Conservation (phyloP, 805 yeast genomes). For the Myxozyma geophila region DNA sequence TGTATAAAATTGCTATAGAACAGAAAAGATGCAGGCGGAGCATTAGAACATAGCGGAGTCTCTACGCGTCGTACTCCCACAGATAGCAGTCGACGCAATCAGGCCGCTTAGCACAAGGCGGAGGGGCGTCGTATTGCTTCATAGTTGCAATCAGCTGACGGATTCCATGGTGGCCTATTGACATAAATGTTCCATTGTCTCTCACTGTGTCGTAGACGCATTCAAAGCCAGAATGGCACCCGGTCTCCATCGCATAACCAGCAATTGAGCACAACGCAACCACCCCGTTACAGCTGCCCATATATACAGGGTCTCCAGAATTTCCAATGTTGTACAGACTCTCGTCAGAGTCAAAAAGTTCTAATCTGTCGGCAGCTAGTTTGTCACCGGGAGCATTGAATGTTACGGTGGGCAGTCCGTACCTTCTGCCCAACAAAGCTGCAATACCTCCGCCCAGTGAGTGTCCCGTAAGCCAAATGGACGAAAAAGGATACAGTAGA, state of each 20-base stretch:
- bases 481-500: constrained; percentile 64
- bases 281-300: constrained; percentile 97
- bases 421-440: constrained; percentile 81
- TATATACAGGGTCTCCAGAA: constrained; percentile 93
- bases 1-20: not conserved
- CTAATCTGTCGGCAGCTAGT: constrained; percentile 80
- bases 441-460: constrained; percentile 91
- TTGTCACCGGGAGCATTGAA: constrained; percentile 94
- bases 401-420: constrained; percentile 85
- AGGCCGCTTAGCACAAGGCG: constrained; percentile 54
- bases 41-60: not conserved
- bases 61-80: constrained; percentile 29
- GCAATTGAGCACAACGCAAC: constrained; percentile 85
- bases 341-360: constrained; percentile 83
- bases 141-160: constrained; percentile 85
- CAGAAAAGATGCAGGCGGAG: not conserved
- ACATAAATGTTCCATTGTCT: constrained; percentile 91
- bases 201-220: constrained; percentile 89
- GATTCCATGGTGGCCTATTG: constrained; percentile 83
- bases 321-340: constrained; percentile 95
- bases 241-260: constrained; percentile 97
- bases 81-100: constrained; percentile 32
- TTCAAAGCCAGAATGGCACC: constrained; percentile 86
- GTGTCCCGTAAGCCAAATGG: constrained; percentile 93
- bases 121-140: constrained; percentile 71